Conservation (phyloP, 78 protist genomes). For the Dictyostelium intermedium region DNA sequence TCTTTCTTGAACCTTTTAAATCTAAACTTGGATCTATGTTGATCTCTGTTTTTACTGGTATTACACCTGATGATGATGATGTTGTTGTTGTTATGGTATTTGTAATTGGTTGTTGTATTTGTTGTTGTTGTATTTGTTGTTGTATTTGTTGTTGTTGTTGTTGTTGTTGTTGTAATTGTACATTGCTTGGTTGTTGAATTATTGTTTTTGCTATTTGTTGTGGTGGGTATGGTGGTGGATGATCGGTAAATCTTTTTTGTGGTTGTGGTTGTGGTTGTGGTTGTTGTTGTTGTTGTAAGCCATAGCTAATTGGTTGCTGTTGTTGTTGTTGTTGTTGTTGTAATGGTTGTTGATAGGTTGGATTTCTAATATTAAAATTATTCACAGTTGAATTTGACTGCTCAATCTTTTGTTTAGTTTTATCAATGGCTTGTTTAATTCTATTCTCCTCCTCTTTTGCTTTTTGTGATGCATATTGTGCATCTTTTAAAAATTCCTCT, state of each 20-base stretch:
- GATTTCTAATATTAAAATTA: not conserved
- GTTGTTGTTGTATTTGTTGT: not conserved
- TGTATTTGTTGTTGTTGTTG: not conserved
- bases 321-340: not conserved
- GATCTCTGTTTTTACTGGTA: not conserved
- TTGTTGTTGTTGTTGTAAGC: not conserved
- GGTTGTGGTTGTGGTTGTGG: not conserved
- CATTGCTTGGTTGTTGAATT: not conserved
- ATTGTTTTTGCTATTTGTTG: not conserved
- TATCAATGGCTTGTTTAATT: slow-evolving; percentile 40
- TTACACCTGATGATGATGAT: not conserved
- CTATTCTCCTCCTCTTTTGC: slow-evolving; percentile 70
- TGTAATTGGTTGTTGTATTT: not conserved
- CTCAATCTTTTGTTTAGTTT: slow-evolving; percentile 43
- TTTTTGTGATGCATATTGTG: slow-evolving; percentile 58
- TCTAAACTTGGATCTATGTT: slow-evolving; percentile 30
- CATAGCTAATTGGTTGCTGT: not conserved
- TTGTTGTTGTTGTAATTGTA: not conserved
- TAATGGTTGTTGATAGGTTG: not conserved
- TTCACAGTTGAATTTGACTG: not conserved
- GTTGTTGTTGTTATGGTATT: not conserved
- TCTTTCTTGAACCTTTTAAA: slow-evolving; percentile 24
- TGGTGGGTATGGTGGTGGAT: not conserved
- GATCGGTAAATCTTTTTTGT: not conserved
- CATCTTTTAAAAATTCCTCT: slow-evolving; percentile 49